phyloP scores from a whole-genome alignment of 2,329 filamentous ascomycete genomes.

The Aspergillus pseudoglaucus region DNA sequence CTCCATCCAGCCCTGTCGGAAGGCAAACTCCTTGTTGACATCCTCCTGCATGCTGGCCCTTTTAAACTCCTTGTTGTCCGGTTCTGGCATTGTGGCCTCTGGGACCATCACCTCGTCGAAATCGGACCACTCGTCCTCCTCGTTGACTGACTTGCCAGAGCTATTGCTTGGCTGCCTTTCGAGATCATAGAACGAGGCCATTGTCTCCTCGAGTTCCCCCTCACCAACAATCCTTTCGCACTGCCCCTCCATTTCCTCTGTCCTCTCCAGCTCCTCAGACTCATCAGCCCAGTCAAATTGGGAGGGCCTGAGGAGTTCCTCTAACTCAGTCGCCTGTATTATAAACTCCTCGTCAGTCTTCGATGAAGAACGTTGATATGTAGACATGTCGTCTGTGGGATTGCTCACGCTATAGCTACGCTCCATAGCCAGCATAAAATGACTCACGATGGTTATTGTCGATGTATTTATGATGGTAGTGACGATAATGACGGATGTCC shows the following conservation, averaged over 20 bases:
- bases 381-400: neutral
- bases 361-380: neutral
- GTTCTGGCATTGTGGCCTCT: no score
- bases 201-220: neutral
- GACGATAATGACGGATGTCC: no score
- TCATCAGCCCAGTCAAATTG: conserved; percentile 6
- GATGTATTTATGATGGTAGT: no score
- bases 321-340: neutral
- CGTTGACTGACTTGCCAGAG: neutral
- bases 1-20: neutral
- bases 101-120: no score
- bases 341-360: neutral
- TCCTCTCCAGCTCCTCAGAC: neutral
- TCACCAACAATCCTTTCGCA: neutral
- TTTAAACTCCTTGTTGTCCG: neutral
- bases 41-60: neutral
- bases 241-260: neutral
- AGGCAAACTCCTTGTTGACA: neutral
- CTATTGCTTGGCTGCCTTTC: neutral
- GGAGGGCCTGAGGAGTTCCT: neutral
- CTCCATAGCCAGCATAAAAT: neutral
- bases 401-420: neutral
- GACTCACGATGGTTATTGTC: no score
- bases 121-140: neutral
- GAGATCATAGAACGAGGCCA: neutral